Evolutionary conservation across 441 rosid genomes (phyloP).

Genomic region (Bocquillonia castaneifolia): DNA sequence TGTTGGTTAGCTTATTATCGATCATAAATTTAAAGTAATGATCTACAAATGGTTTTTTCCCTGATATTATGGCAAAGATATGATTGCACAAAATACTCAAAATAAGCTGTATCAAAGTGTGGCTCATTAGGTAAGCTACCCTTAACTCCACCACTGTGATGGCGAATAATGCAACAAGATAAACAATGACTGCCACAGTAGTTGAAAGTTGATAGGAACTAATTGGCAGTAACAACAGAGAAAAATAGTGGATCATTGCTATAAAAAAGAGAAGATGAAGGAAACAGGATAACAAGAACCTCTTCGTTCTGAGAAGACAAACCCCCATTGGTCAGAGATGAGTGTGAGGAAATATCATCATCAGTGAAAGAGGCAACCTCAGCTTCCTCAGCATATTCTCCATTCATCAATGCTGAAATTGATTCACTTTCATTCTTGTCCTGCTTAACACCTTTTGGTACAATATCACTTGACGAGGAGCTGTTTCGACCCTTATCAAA

Average conservation of each 20-base stretch:
- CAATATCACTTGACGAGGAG: slow-evolving; percentile 39
- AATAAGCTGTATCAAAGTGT: not conserved
- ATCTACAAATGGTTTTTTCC: not conserved
- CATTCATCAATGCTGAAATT: slow-evolving; percentile 66
- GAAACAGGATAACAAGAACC: slow-evolving; percentile 33
- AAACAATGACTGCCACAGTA: not conserved
- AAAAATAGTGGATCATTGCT: slow-evolving; percentile 3
- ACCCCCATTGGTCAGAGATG: slow-evolving; percentile 52
- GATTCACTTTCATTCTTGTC: slow-evolving; percentile 53
- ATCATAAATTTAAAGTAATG: not conserved
- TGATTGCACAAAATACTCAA: slow-evolving; percentile 2
- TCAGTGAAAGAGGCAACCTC: slow-evolving; percentile 62
- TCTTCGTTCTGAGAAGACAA: slow-evolving; percentile 43
- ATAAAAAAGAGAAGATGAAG: slow-evolving; percentile 7
- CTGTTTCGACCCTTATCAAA: slow-evolving; percentile 34
- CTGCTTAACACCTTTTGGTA: slow-evolving; percentile 34
- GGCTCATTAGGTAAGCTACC: not conserved
- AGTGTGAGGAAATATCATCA: slow-evolving; percentile 77
- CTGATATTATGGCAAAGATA: not conserved
- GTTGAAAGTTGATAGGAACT: slow-evolving; percentile 6
- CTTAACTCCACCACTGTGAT: not conserved
- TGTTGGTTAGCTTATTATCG: slow-evolving; percentile 10
- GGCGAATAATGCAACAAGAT: not conserved
- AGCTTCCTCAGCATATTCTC: slow-evolving; percentile 80
- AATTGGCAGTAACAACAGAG: slow-evolving; percentile 1